A percentile compares a stretch with the other conserved stretches of the same genome.
phyloP scores from a whole-genome alignment of 2,329 filamentous ascomycete genomes.

The Diplodia corticola region DNA sequence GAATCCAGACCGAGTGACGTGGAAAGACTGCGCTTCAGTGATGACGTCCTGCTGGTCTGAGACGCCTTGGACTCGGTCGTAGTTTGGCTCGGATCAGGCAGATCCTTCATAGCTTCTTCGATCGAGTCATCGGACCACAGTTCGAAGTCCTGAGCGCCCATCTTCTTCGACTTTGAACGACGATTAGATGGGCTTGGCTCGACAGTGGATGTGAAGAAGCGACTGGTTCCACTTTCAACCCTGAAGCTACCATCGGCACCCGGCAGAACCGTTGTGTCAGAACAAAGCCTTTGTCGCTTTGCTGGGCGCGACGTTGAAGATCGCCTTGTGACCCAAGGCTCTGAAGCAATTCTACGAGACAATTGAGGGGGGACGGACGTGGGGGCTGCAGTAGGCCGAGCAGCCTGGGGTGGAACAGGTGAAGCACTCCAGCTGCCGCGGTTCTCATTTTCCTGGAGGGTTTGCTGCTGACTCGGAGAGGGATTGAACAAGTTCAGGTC shows the following conservation, averaged over 20 bases:
- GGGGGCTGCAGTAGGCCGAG: constrained; percentile 26
- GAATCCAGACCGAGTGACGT: neutral
- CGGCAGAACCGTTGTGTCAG: constrained; percentile 38
- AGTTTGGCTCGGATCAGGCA: constrained; percentile 32
- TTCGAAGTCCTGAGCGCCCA: constrained; percentile 43
- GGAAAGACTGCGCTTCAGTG: neutral
- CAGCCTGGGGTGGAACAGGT: constrained; percentile 45
- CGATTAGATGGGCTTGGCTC: constrained; percentile 46
- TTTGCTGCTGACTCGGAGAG: constrained; percentile 63
- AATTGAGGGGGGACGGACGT: neutral
- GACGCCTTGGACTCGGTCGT: neutral
- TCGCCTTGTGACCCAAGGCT: neutral
- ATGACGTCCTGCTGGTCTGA: neutral
- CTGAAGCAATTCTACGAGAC: constrained; percentile 5
- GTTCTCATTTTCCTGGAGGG: constrained; percentile 56
- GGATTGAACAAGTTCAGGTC: constrained; percentile 68
- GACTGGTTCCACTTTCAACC: constrained; percentile 42
- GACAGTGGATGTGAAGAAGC: constrained; percentile 44
- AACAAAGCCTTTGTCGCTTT: constrained; percentile 49
- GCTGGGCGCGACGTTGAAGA: constrained; percentile 46
- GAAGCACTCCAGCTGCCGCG: constrained; percentile 56
- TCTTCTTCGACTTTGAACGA: constrained; percentile 34
- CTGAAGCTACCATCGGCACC: constrained; percentile 30
- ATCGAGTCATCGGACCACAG: constrained; percentile 52
- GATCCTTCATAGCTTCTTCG: constrained; percentile 44